Conservation (phyloP, 2,329 filamentous ascomycete species). For the Fusarium tuaranense region DNA sequence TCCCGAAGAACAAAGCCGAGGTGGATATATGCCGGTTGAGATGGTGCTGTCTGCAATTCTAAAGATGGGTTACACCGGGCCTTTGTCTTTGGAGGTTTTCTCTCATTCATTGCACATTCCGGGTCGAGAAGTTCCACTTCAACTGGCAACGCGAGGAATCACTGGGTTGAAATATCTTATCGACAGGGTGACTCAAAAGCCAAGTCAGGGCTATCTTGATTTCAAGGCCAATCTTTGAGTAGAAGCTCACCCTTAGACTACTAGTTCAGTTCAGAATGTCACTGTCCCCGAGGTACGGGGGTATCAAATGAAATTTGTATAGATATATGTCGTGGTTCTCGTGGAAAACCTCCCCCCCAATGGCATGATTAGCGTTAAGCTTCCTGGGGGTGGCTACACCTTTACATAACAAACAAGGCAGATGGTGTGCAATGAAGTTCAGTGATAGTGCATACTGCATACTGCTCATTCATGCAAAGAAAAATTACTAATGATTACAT, state of each 20-base stretch:
- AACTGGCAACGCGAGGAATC: background rate
- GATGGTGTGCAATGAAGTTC: too few species aligned
- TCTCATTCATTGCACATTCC: constrained; percentile 13
- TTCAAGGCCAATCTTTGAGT: background rate
- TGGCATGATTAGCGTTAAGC: too few species aligned
- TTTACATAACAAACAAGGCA: too few species aligned
- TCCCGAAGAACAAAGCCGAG: constrained; percentile 10
- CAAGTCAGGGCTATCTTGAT: background rate
- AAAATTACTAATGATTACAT: background rate
- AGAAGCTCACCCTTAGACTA: background rate
- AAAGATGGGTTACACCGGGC: constrained; percentile 23
- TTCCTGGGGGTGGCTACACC: too few species aligned
- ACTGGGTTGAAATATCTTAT: background rate
- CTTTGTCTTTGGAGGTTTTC: constrained; percentile 27
- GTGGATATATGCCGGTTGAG: constrained; percentile 27
- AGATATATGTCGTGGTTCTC: too few species aligned
- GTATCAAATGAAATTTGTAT: too few species aligned
- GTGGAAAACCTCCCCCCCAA: too few species aligned
- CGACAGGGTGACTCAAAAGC: background rate
- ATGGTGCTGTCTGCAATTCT: constrained; percentile 21
- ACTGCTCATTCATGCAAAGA: too few species aligned
- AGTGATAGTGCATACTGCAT: too few species aligned
- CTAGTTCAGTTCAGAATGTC: too few species aligned
- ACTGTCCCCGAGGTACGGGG: too few species aligned
- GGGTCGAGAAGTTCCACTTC: constrained; percentile 7